Evolutionary conservation across 2,329 filamentous ascomycete genomes (phyloP), one percentile per base, ranked within the genome.

Genomic region (Fusarium duplospermum): DNA sequence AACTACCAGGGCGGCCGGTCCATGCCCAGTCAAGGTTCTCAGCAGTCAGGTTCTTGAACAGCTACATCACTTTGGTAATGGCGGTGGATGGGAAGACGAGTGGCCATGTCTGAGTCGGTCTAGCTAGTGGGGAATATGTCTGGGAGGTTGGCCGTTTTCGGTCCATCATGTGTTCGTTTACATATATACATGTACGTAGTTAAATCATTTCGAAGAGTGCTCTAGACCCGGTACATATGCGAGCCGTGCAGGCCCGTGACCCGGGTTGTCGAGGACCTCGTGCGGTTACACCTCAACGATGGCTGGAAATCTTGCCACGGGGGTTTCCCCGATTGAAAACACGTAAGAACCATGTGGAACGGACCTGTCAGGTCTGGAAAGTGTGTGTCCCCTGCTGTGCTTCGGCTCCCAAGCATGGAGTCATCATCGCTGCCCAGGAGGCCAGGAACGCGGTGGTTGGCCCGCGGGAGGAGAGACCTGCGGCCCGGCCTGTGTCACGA

Each of bases 301-400:
- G 29, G 27, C 36, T 11, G 45, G 22, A 24, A 14, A 42, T 72
- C 22, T 38, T 31, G 11, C 27, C 60, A 56, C 27, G 38, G 36
- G 47, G 50, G 47, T 9, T 54, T 54, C 42, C 31, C 20, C 29
- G 27, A 38, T 42, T 42, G 59, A 33, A 52, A 58, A 64, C 31
- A 52, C 35, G 24, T 10, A 70, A 70, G 31, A 42, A 42, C 58
- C 45, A 31, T 42, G 62, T 75, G 72, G 50, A 74, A 75, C 66
- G 45, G 38, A 63, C 40, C 59, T 71, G 63, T 66, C 67, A 66
- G 50, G 29, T 36, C 18, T 71, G 36, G 40, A 29, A 13, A 31
- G 38, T 47, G 33, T 47, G 35, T 62, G 57, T 47, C 62, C 54
- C 66, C 45, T 56, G 66, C 35, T 60, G 60, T 61, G 27, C 58